phyloP scores from a whole-genome alignment of 2,329 filamentous ascomycete genomes.

The Aspergillus bombycis region DNA sequence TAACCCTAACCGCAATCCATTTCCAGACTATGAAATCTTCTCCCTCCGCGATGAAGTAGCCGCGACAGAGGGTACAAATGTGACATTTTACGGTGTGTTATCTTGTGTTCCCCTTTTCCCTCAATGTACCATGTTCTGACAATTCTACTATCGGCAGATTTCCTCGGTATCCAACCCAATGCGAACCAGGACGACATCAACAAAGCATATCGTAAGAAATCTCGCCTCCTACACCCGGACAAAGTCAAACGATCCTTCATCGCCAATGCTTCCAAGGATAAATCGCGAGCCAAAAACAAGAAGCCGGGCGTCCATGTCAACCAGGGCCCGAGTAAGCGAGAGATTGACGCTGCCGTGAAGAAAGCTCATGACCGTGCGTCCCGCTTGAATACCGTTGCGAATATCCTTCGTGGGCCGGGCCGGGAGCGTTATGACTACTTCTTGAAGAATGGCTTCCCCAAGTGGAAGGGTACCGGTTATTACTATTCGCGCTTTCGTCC shows the following conservation, averaged over 20 bases:
- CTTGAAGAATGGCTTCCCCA: conserved; percentile 86
- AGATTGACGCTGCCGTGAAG: conserved; percentile 79
- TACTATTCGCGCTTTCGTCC: conserved; percentile 95
- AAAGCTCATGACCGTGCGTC: conserved; percentile 81
- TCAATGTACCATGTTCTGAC: not conserved
- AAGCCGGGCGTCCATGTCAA: conserved; percentile 66
- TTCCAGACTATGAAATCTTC: conserved; percentile 93
- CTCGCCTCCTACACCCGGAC: conserved; percentile 84
- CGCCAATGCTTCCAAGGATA: conserved; percentile 65
- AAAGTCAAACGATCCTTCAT: conserved; percentile 87
- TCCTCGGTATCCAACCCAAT: conserved; percentile 73
- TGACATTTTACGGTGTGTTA: conserved; percentile 78
- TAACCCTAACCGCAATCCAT: conserved; percentile 7
- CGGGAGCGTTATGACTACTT: conserved; percentile 95
- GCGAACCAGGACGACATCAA: conserved; percentile 86
- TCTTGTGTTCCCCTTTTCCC: not conserved
- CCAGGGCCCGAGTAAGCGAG: conserved; percentile 72
- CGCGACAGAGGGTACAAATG: conserved; percentile 71
- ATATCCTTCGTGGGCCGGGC: conserved; percentile 78
- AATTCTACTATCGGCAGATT: conserved; percentile 54
- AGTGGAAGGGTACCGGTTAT: conserved; percentile 97
- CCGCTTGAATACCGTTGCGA: conserved; percentile 79
- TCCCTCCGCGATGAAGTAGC: conserved; percentile 86
- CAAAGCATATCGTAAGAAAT: conserved; percentile 90
- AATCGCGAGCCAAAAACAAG: conserved; percentile 53